Evolutionary conservation across 257 asterid genomes (phyloP), one percentile per base, ranked within the genome.

Genomic region (Ballota nigra): DNA sequence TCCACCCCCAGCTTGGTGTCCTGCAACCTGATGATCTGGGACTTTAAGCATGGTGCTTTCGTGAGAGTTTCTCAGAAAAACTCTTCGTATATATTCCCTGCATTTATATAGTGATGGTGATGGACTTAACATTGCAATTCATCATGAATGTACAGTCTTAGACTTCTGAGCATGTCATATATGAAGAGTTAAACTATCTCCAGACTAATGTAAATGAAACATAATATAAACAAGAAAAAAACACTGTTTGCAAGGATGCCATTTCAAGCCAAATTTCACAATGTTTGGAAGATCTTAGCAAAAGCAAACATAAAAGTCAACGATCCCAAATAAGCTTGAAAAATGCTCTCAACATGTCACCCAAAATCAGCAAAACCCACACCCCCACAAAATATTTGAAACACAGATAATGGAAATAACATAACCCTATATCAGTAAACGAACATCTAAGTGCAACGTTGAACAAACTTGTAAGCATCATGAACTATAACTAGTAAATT

Each of bases 1-100:
- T 64, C 98, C 98, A 4, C 55, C 75, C 7, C 26, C 78, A 33
- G 96, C 97, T 83, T 68, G 59, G 80, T 95, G 99, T 1, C 99
- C 99, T n/a, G 99, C 97, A 67, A 95, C 99, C 77, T 95, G 99
- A 79, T 95, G 81, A 24, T 79, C 80, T 9, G 99, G 97, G 65
- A 82, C 75, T 87, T 86, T 89, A 60, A 95, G 85, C 99, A 92
- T 95, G 84, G 62, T 29, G 51, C 63, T 57, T 70, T 20, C 0
- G 29, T 16, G 26, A 19, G 43, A 58, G 20, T 69, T 64, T 23
- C 9, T 22, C 26, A 6, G n/a, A 12, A 61, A 62, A 31, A 18
- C 24, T 3, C 12, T 33, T 60, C 49, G 19, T 36, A 19, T n/a
- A 47, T 15, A 53, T 20, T 7, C 68, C 73, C 77, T 68, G 52